Evolutionary conservation across 2,329 filamentous ascomycete species (phyloP).

Genomic region (Huntiella abstrusa): DNA sequence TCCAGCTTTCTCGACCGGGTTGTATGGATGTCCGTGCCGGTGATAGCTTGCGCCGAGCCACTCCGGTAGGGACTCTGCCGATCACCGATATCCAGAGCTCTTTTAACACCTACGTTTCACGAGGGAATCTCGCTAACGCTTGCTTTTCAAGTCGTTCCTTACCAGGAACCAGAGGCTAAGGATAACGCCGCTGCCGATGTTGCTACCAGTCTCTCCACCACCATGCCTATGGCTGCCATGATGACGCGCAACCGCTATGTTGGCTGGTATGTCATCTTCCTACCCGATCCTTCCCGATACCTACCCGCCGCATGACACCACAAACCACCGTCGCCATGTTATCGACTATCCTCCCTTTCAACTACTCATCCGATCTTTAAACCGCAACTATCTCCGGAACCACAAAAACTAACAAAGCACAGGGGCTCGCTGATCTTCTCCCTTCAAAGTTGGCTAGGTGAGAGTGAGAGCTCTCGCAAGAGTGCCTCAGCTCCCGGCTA

Average conservation of each 20-base stretch:
- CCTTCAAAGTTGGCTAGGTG: slow-evolving; percentile 58
- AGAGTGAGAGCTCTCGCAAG: slow-evolving; percentile 48
- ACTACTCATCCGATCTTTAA: neutral
- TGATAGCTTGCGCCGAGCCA: neutral
- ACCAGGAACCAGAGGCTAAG: slow-evolving; percentile 54
- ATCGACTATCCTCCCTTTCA: no score
- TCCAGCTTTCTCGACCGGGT: no score
- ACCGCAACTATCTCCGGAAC: neutral
- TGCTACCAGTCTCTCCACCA: slow-evolving; percentile 51
- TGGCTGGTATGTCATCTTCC: slow-evolving; percentile 33
- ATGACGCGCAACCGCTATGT: slow-evolving; percentile 77
- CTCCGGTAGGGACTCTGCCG: no score
- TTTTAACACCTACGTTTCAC: no score
- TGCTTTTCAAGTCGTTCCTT: slow-evolving; percentile 55
- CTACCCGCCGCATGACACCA: no score
- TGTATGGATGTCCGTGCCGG: neutral
- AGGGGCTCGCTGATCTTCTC: slow-evolving; percentile 59
- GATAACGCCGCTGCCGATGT: slow-evolving; percentile 45
- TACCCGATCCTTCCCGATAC: neutral
- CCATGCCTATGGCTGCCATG: slow-evolving; percentile 89
- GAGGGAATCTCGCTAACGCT: neutral
- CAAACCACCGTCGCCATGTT: no score
- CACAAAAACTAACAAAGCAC: neutral
- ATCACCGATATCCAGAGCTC: no score
- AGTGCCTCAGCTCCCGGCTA: slow-evolving; percentile 45